A percentile compares a stretch with the other conserved stretches of the same genome.
phyloP scores from a whole-genome alignment of 768 basidiomycete genomes.

The Gymnopilus dilepis region DNA sequence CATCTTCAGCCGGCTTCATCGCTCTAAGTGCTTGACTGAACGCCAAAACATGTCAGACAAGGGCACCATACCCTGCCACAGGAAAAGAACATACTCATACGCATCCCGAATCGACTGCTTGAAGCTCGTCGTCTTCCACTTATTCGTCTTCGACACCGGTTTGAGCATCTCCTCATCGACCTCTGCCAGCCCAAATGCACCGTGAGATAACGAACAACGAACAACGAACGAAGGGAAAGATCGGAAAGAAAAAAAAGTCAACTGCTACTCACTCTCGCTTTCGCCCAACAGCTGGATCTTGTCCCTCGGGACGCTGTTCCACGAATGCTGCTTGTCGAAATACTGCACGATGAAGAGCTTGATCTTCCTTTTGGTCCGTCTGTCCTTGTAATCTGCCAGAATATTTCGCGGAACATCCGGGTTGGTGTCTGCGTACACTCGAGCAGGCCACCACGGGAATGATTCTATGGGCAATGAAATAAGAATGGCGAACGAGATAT shows the following conservation, averaged over 20 bases:
- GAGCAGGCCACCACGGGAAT: conserved; percentile 90
- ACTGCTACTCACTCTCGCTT: conserved; percentile 57
- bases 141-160: conserved; percentile 52
- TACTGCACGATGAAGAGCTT: conserved; percentile 75
- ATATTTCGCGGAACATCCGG: conserved; percentile 56
- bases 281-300: conserved; percentile 74
- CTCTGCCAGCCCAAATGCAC: too few species aligned
- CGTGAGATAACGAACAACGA: background rate
- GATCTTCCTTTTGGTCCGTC: conserved; percentile 42
- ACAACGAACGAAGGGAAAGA: too few species aligned
- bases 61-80: background rate
- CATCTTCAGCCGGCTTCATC: conserved; percentile 21
- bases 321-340: conserved; percentile 70
- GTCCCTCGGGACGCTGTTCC: conserved; percentile 66
- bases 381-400: conserved; percentile 31
- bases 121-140: conserved; percentile 59
- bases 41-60: background rate
- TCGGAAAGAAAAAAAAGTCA: too few species aligned
- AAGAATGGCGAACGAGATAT: conserved; percentile 1
- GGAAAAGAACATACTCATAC: conserved; percentile 52
- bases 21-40: conserved; percentile 25
- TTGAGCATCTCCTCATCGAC: conserved; percentile 68
- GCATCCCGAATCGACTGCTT: conserved; percentile 65
- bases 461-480: conserved; percentile 49
- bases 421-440: conserved; percentile 70